Base-by-base conservation (phyloP, 305 asterid species). In the Lippia alba region DNA sequence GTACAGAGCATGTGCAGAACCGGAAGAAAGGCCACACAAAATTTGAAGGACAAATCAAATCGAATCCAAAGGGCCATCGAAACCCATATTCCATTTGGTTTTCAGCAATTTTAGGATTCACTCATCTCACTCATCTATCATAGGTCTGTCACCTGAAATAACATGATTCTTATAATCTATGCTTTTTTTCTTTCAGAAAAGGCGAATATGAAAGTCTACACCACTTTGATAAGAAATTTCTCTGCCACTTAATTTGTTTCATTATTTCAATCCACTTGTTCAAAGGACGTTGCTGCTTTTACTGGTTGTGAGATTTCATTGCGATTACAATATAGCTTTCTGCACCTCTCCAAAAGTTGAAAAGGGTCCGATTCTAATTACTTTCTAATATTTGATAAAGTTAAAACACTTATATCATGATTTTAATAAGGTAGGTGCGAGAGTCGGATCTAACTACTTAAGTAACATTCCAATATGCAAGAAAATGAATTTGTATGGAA, bases 41-140 rank as follows among this genome's bases (percentile, higher is more conserved):
- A 14, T 48, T 66, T 58, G 39, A 10, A 67, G 64, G 70, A 46
- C 6, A 34, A 34, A 34, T 3, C 40, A 6, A 34, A 34, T 34
- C 40, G 41, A 36, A 69, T 69, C 74, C 79, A 74, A 75, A 68
- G 65, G 71, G 48, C 75, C 75, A 76, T 64, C 14, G 64, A 64
- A 40, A 56, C 56, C 49, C 53, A 56, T 70, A 45, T 64, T 50
- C 30, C 70, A 44, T 69, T 48, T 65, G 72, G 64, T 55, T 49
- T 63, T 69, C 36, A 69, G 72, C 62, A 69, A 69, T 46, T 48
- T 49, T 36, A 32, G 61, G 36, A 18, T 59, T 66, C 60, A 46
- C 60, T 9, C 74, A 74, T 56, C 10, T 57, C 75, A 69, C 50
- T 45, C 62, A 4, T 45, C 15, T 24, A 24, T 24, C 30, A n/a